Conservation (phyloP, 768 basidiomycete genomes). For the Mycena galericulata region DNA sequence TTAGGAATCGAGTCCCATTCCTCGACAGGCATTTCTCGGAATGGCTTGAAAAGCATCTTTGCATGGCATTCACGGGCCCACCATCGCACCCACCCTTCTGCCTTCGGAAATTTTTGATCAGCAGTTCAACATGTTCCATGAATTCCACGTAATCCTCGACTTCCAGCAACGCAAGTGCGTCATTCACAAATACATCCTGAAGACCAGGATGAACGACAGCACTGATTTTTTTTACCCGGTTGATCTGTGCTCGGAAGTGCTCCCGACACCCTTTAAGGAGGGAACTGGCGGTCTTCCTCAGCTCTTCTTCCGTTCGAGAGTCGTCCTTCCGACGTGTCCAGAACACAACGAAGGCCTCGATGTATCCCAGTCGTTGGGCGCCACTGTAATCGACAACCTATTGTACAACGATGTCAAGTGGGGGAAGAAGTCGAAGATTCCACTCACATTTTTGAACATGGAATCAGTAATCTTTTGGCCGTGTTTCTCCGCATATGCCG, state of each 20-base stretch:
- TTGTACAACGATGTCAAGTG: neutral
- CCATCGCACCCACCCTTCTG: constrained; percentile 47
- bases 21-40: constrained; percentile 18
- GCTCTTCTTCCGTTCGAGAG: neutral
- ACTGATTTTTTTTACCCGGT: constrained; percentile 1
- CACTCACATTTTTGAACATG: neutral
- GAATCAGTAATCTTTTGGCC: neutral
- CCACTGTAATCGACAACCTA: constrained; percentile 8
- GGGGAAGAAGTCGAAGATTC: neutral
- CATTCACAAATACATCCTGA: neutral
- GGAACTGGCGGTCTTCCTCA: neutral
- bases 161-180: neutral
- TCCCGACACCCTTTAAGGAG: neutral
- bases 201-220: neutral
- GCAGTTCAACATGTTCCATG: neutral
- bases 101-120: constrained; percentile 39
- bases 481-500: neutral
- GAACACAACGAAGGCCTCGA: neutral
- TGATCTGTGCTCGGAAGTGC: neutral
- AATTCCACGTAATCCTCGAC: neutral
- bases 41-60: constrained; percentile 32
- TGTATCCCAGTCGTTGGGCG: neutral
- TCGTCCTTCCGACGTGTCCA: neutral
- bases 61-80: constrained; percentile 41
- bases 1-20: constrained; percentile 32